Evolutionary conservation across 805 yeast genomes (phyloP).

Genomic region (Phaffomyces thermotolerans): DNA sequence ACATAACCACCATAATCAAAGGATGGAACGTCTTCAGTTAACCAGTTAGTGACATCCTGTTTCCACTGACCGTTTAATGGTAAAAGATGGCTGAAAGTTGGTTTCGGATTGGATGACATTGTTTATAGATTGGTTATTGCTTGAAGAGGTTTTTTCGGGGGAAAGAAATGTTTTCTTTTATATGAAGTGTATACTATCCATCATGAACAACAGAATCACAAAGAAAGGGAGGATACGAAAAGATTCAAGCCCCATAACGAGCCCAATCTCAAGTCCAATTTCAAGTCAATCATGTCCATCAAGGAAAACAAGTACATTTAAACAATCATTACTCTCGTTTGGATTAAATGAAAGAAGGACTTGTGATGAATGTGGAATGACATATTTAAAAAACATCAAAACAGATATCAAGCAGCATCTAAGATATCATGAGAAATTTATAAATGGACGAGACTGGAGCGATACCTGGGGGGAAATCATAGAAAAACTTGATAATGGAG

Average conservation of each 20-base stretch:
- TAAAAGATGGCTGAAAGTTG: slow-evolving; percentile 42
- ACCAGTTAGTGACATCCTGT: slow-evolving; percentile 63
- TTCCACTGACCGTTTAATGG: slow-evolving; percentile 82
- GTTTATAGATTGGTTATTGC: neutral
- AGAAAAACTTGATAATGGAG: slow-evolving; percentile 9
- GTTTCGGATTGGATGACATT: slow-evolving; percentile 10
- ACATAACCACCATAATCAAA: slow-evolving; percentile 94
- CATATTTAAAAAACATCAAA: slow-evolving; percentile 35
- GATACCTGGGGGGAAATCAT: slow-evolving; percentile 27
- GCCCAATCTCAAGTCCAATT: slow-evolving; percentile 11
- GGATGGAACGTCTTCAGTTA: slow-evolving; percentile 85
- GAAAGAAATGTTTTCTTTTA: no score
- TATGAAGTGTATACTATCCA: neutral
- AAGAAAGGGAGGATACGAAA: no score
- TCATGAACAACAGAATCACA: no score
- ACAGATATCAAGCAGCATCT: slow-evolving; percentile 42
- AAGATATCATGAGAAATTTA: slow-evolving; percentile 42
- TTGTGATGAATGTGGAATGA: slow-evolving; percentile 49
- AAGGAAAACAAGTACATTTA: neutral
- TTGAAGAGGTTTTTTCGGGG: neutral
- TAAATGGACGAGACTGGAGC: slow-evolving; percentile 46
- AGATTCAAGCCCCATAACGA: slow-evolving; percentile 11
- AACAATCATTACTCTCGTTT: slow-evolving; percentile 14
- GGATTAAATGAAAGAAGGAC: slow-evolving; percentile 21
- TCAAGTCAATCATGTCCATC: neutral